Percentiles rank a stretch among this genome's conserved stretches.
phyloP scores from a whole-genome alignment of 208 protist species.

The Wallacemonas sp. region DNA sequence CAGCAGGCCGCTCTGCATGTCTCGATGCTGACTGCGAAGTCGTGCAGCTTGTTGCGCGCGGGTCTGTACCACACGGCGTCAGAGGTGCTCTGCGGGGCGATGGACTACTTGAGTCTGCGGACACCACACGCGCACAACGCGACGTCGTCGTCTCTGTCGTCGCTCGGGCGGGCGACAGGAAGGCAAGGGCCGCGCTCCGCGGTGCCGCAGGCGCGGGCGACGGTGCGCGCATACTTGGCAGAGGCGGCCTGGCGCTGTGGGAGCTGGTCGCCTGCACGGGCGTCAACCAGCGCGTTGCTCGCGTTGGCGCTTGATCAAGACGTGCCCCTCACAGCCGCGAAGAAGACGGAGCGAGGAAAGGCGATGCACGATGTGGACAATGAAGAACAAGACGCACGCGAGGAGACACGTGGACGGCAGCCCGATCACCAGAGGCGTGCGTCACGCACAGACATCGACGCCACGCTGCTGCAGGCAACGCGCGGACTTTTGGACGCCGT shows the following conservation, averaged over 20 bases:
- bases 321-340: too few relatives aligned
- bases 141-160: background rate
- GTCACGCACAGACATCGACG: background rate
- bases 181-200: too few relatives aligned
- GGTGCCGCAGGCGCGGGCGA: conserved; percentile 6
- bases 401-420: background rate
- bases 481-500: background rate
- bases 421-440: background rate
- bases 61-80: conserved; percentile 3
- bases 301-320: background rate
- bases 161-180: too few relatives aligned
- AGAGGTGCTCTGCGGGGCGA: conserved; percentile 5
- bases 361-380: too few relatives aligned
- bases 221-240: conserved; percentile 37
- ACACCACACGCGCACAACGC: too few relatives aligned
- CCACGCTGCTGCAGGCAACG: background rate
- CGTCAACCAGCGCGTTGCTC: background rate
- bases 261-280: conserved; percentile 24
- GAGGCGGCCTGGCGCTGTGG: conserved; percentile 59
- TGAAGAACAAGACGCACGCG: background rate
- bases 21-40: background rate
- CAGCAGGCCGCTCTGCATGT: background rate
- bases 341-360: too few relatives aligned
- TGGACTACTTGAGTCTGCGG: background rate
- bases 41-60: background rate